These are phyloP conservation scores for Globisporangium abappressorium DNA, from an alignment of 352 stramenopile species.

Conservation along the genomic window DNA sequence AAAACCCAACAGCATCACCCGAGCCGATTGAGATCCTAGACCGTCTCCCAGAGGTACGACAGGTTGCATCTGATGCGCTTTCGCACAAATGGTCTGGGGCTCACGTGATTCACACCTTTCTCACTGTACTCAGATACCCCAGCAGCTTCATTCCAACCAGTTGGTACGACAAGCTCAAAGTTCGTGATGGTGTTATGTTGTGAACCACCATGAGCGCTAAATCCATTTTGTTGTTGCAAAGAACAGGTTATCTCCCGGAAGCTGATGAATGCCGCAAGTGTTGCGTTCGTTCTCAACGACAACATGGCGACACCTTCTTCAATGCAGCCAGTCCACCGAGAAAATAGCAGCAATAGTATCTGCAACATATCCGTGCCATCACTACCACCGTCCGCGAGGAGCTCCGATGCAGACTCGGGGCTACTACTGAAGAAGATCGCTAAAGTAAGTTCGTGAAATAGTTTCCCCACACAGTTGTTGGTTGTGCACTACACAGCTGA, in stretches of 20 bases:
- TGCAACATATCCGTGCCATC: background rate
- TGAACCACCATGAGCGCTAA: background rate
- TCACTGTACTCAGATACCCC: background rate
- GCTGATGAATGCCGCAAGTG: conserved; percentile 4
- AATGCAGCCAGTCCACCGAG: background rate
- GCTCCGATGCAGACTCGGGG: conserved; percentile 2
- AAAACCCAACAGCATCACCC: conserved; percentile 11
- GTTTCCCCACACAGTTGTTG: background rate
- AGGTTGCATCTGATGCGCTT: too few relatives aligned
- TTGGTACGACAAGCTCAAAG: conserved; percentile 17
- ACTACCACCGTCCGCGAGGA: background rate
- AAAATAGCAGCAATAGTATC: background rate
- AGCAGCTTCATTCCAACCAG: conserved; percentile 24
- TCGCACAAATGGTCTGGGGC: too few relatives aligned
- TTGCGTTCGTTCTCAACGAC: conserved; percentile 9
- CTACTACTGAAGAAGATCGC: conserved; percentile 22
- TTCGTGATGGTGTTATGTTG: background rate
- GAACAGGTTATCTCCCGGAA: background rate
- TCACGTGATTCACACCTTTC: too few relatives aligned
- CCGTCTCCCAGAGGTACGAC: conserved; percentile 24
- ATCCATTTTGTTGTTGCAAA: background rate
- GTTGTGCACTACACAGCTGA: too few relatives aligned
- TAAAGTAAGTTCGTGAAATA: conserved; percentile 16
- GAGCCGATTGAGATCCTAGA: conserved; percentile 29
- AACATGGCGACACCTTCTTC: background rate